A percentile compares a stretch with the other conserved stretches of the same genome.
These are phyloP conservation scores for Ormosia emarginata DNA, from an alignment of 306 rosid genomes.

Conservation along the genomic window DNA sequence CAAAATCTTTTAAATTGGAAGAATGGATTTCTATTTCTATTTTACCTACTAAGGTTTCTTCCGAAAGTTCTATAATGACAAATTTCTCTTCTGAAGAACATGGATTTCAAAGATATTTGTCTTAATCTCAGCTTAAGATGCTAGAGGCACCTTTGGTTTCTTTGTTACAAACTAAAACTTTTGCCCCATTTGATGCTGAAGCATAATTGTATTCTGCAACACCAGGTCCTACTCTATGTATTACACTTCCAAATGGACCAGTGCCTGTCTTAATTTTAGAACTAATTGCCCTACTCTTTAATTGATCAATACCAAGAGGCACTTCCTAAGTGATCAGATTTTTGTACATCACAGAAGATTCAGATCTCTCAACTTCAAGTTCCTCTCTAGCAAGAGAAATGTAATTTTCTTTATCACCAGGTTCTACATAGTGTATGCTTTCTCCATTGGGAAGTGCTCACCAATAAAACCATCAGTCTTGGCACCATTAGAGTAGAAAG, in stretches of 20 bases:
- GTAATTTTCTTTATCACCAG: constrained; percentile 22
- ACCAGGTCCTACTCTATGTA: constrained; percentile 82
- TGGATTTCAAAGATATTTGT: too few relatives aligned
- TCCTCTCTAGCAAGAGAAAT: constrained; percentile 25
- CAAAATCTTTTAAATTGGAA: too few relatives aligned
- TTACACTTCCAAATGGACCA: constrained; percentile 54
- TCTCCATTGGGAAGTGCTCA: background rate
- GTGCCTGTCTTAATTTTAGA: constrained; percentile 51
- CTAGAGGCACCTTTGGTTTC: too few relatives aligned
- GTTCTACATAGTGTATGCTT: constrained; percentile 13
- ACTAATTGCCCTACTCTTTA: constrained; percentile 72
- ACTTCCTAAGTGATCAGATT: constrained; percentile 48
- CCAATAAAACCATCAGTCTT: too few relatives aligned
- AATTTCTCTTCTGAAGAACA: too few relatives aligned
- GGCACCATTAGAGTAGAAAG: background rate
- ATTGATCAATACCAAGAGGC: constrained; percentile 86
- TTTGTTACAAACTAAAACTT: too few relatives aligned
- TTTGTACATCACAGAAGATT: constrained; percentile 31
- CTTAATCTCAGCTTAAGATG: too few relatives aligned
- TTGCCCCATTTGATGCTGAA: too few relatives aligned
- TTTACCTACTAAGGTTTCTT: too few relatives aligned
- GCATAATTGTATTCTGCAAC: constrained; percentile 75
- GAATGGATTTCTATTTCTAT: too few relatives aligned
- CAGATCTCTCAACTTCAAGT: constrained; percentile 33
- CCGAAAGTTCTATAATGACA: too few relatives aligned